A percentile compares a stretch with the other conserved stretches of the same genome.
These are phyloP conservation scores for Backusella circina DNA, from an alignment of 192 early-diverging fungal genomes.

Conservation along the genomic window DNA sequence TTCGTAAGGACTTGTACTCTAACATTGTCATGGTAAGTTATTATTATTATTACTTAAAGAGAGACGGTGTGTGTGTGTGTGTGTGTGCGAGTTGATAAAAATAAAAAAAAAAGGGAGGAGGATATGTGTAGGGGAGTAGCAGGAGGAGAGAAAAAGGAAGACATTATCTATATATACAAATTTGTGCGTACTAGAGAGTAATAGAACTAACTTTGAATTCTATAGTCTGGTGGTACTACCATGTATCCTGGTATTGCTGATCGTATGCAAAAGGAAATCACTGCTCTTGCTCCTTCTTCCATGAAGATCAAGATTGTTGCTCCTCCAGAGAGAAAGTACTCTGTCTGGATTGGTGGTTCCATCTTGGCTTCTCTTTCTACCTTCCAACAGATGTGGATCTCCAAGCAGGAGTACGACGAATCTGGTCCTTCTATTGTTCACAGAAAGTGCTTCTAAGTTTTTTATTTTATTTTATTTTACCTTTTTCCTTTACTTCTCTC, in stretches of 20 bases:
- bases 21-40: constrained; percentile 78
- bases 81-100: not conserved
- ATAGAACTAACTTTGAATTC: no score
- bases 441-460: constrained; percentile 51
- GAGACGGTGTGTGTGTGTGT: not conserved
- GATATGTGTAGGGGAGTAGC: no score
- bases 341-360: constrained; percentile 97
- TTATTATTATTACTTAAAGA: no score
- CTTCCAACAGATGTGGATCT: constrained; percentile 98
- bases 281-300: constrained; percentile 84
- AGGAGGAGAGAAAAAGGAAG: no score
- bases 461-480: not conserved
- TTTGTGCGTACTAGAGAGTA: no score
- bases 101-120: no score
- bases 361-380: constrained; percentile 93
- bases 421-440: constrained; percentile 56
- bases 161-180: no score
- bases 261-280: constrained; percentile 96
- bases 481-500: not conserved
- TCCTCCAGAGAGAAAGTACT: constrained; percentile 97
- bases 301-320: constrained; percentile 97
- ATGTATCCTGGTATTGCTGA: constrained; percentile 96
- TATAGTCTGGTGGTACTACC: constrained; percentile 85
- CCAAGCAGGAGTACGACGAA: constrained; percentile 71
- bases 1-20: constrained; percentile 91